Evolutionary conservation across 2,329 filamentous ascomycete genomes (phyloP).

Genomic region (Zopfia rhizophila): DNA sequence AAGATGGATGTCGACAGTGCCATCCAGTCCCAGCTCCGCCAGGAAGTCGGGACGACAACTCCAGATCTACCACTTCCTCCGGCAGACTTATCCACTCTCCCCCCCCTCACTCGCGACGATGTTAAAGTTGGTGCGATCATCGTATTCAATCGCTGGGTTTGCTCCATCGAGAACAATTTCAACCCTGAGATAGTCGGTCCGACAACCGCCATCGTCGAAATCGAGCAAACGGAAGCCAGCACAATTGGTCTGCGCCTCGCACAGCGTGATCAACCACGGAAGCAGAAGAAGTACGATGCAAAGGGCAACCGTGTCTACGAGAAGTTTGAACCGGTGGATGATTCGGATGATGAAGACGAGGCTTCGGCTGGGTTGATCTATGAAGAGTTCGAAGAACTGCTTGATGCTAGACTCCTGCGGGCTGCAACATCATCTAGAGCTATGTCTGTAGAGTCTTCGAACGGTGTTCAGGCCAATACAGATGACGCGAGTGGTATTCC

Average conservation of each 20-base stretch:
- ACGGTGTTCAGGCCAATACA: neutral
- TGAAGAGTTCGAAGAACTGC: constrained; percentile 6
- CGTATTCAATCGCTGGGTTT: constrained; percentile 72
- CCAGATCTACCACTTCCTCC: constrained; percentile 74
- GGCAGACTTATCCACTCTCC: constrained; percentile 64
- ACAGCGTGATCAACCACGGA: constrained; percentile 70
- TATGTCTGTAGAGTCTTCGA: neutral
- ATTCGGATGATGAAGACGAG: constrained; percentile 58
- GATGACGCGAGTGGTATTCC: neutral
- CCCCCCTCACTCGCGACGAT: constrained; percentile 60
- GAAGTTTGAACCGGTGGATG: constrained; percentile 69
- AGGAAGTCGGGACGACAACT: constrained; percentile 55
- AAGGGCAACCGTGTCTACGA: constrained; percentile 79
- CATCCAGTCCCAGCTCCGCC: constrained; percentile 45
- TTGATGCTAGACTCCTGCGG: constrained; percentile 31
- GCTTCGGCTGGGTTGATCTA: neutral
- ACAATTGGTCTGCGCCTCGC: constrained; percentile 73
- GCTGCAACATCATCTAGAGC: constrained; percentile 2
- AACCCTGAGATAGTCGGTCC: constrained; percentile 71
- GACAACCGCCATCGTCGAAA: constrained; percentile 68
- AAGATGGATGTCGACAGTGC: constrained; percentile 36
- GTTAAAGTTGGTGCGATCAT: constrained; percentile 71
- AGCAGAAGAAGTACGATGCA: constrained; percentile 70
- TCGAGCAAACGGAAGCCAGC: constrained; percentile 66
- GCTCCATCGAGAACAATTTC: constrained; percentile 72